Base-by-base conservation (phyloP, 2,329 filamentous ascomycete species). In the Fusarium torulosum region DNA sequence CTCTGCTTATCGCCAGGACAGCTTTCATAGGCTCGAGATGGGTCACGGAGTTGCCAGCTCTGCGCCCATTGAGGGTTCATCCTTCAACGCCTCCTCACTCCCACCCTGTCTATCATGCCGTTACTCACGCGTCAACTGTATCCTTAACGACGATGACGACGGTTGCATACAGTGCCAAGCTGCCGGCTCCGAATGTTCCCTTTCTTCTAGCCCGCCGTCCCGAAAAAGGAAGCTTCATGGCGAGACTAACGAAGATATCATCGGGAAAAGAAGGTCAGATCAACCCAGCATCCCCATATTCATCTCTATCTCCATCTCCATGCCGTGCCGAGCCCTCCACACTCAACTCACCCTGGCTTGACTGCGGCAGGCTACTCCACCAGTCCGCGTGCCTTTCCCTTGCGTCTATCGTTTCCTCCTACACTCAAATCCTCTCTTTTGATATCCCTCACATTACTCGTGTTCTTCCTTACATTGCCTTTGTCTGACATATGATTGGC, bases 151-250 rank as follows among this genome's bases (percentile, higher is more conserved):
- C 75, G 91, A 95, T 76, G 90, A 90, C 68, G 88, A 91, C 72
- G 83, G 85, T 69, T 96, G 93, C 79, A 86, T 93, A 66, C 84
- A 92, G 66, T 96, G 93, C 79, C 90, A 92, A 76, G 89, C 90
- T 76, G 90, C 90, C 79, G 90, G 90, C 73, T 87, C 92, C 75
- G 90, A 93, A 71, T 96, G 92, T 79, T 94, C 92, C 42, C 89
- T 94, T 76, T 84, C 90, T 50, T 88, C 90, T 69, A 93, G 91
- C 77, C 92, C 92, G 23, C 88, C 90, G 75, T 89, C 91, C 58
- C 87, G 92, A 72, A 96, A 96, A 83, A 86, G 93, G 76, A 95
- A 94, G 82, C 81, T 92, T 66, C 88, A 90, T 79, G 85, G 87
- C 74, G 86, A 89, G 72, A 81, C 83, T 62, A 81, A 83, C 75